A percentile compares a stretch with the other conserved stretches of the same genome.
phyloP scores from a whole-genome alignment of 495 filamentous ascomycete species.

The Cercophora newfieldiana region DNA sequence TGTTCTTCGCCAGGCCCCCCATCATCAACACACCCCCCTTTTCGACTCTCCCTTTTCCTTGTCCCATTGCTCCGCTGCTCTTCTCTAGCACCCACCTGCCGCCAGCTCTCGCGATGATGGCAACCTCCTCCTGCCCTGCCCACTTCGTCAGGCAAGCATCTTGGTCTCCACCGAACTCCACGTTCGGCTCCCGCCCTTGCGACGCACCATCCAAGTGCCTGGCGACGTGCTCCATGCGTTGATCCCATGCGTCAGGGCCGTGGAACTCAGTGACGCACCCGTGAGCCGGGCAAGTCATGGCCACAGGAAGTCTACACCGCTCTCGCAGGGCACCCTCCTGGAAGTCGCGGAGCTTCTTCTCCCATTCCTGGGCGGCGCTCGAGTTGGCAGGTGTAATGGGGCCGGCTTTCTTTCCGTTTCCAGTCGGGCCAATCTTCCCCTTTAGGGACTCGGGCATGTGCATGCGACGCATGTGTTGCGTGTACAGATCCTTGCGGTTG shows the following conservation, averaged over 20 bases:
- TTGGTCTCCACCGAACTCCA: conserved; percentile 40
- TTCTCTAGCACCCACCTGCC: conserved; percentile 23
- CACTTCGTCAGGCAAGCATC: conserved; percentile 47
- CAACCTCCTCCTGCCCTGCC: conserved; percentile 42
- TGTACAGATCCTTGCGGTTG: conserved; percentile 92
- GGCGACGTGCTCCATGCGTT: conserved; percentile 86
- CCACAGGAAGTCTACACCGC: conserved; percentile 61
- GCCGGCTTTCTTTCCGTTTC: conserved; percentile 37
- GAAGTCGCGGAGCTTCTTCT: conserved; percentile 47
- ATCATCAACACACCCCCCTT: conserved; percentile 3
- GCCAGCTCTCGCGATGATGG: conserved; percentile 33
- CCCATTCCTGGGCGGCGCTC: conserved; percentile 36
- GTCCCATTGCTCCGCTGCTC: neutral
- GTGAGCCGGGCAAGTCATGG: conserved; percentile 63
- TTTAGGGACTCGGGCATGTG: conserved; percentile 56
- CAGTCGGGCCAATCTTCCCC: conserved; percentile 33
- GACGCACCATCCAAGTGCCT: conserved; percentile 17
- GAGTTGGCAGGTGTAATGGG: conserved; percentile 25
- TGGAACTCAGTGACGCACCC: conserved; percentile 60
- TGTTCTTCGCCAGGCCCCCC: neutral
- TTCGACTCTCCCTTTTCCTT: conserved; percentile 5
- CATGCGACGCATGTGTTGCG: conserved; percentile 86
- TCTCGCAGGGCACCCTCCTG: conserved; percentile 59
- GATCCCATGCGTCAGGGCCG: conserved; percentile 70
- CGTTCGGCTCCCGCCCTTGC: conserved; percentile 23